A percentile compares a stretch with the other conserved stretches of the same genome.
phyloP scores from a whole-genome alignment of 1,139 yeast genomes.

The Kodamaea suecica region DNA sequence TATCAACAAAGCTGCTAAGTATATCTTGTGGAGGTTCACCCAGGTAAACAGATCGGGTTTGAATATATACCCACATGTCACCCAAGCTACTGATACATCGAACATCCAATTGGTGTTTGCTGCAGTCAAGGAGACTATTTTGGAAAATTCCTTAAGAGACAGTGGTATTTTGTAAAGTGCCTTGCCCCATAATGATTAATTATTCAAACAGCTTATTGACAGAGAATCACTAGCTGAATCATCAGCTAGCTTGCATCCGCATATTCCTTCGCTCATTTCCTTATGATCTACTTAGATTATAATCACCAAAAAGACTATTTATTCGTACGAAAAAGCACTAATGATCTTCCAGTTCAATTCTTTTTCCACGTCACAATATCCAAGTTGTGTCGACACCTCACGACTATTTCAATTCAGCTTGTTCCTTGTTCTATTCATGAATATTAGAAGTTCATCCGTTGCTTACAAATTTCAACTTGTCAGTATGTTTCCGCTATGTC shows the following conservation, averaged over 20 bases:
- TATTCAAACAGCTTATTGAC: too few species aligned
- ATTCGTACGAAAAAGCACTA: not conserved
- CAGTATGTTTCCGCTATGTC: not conserved
- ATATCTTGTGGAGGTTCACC: constrained; percentile 86
- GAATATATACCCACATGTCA: constrained; percentile 83
- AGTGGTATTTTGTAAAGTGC: constrained; percentile 63
- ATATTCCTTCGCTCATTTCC: too few species aligned
- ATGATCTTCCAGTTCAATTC: not conserved
- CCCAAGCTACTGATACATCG: constrained; percentile 92
- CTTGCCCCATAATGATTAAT: too few species aligned
- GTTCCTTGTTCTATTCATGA: not conserved
- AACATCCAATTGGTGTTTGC: constrained; percentile 87
- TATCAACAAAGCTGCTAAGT: constrained; percentile 90
- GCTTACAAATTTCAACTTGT: too few species aligned
- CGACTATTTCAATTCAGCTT: not conserved
- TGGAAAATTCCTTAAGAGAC: constrained; percentile 80
- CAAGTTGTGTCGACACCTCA: too few species aligned
- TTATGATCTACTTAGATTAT: too few species aligned
- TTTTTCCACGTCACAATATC: not conserved
- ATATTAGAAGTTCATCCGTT: not conserved
- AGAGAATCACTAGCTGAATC: too few species aligned
- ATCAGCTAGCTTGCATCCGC: too few species aligned
- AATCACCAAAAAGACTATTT: not conserved
- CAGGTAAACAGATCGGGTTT: constrained; percentile 81
- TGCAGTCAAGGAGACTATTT: constrained; percentile 84